Conservation (phyloP, 352 stramenopile species). For the Halophytophthora batemanensis region DNA sequence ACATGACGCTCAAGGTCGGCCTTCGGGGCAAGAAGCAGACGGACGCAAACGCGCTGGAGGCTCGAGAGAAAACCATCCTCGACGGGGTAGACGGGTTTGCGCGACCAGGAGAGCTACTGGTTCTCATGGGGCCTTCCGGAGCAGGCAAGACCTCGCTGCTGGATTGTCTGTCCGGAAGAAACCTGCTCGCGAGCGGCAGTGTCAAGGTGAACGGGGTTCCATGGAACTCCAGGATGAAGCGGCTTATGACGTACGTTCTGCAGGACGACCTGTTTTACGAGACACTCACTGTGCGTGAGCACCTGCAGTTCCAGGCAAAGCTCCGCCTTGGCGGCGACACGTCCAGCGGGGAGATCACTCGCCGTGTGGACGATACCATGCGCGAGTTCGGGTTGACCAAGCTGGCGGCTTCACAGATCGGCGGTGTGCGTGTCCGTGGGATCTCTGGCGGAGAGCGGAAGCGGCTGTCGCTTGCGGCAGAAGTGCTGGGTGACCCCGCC, state of each 20-base stretch:
- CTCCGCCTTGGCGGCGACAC: constrained; percentile 48
- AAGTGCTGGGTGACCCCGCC: constrained; percentile 68
- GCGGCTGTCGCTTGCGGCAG: constrained; percentile 67
- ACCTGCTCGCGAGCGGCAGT: constrained; percentile 53
- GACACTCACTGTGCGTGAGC: constrained; percentile 87
- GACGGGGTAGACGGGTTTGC: constrained; percentile 35
- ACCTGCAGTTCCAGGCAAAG: constrained; percentile 79
- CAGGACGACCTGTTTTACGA: constrained; percentile 88
- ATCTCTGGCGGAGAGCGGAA: constrained; percentile 82
- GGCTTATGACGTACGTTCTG: constrained; percentile 58
- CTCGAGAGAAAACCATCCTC: constrained; percentile 36
- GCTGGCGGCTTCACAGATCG: constrained; percentile 44
- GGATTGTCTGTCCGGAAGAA: constrained; percentile 90
- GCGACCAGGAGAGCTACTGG: constrained; percentile 44
- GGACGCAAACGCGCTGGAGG: not conserved
- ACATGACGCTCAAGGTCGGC: constrained; percentile 3
- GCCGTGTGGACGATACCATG: constrained; percentile 37
- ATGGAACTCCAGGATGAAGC: constrained; percentile 18
- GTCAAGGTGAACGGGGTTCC: constrained; percentile 61
- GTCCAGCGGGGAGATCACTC: constrained; percentile 9
- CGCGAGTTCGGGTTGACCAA: constrained; percentile 43
- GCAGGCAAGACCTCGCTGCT: constrained; percentile 91
- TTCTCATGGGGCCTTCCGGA: constrained; percentile 64
- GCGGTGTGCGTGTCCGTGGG: constrained; percentile 30
- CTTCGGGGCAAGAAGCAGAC: not conserved